phyloP scores from a whole-genome alignment of 805 yeast genomes.

The Danielia oregonensis region DNA sequence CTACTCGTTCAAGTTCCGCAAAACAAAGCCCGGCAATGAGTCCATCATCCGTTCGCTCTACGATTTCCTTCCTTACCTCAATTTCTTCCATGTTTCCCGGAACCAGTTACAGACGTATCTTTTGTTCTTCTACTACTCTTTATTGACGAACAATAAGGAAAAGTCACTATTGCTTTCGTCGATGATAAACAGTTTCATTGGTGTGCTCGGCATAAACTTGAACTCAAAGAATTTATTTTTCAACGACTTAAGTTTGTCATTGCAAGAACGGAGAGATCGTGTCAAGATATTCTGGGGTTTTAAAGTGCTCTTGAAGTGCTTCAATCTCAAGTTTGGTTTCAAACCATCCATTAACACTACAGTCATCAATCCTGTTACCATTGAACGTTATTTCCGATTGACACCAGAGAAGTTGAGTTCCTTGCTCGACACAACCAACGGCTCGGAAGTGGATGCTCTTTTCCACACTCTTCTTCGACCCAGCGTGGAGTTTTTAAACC shows the following conservation, averaged over 20 bases:
- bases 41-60: conserved; percentile 34
- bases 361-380: conserved; percentile 44
- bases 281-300: conserved; percentile 47
- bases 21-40: conserved; percentile 10
- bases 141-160: conserved; percentile 41
- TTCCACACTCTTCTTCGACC: conserved; percentile 37
- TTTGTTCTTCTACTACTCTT: conserved; percentile 45
- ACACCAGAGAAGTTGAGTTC: conserved; percentile 41
- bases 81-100: conserved; percentile 45
- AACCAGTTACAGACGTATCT: conserved; percentile 49
- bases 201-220: conserved; percentile 40
- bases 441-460: conserved; percentile 23
- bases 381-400: conserved; percentile 40
- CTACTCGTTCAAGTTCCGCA: conserved; percentile 14
- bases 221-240: conserved; percentile 40
- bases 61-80: conserved; percentile 45
- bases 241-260: conserved; percentile 42
- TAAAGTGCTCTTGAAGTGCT: conserved; percentile 39
- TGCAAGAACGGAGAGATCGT: conserved; percentile 34
- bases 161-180: conserved; percentile 36
- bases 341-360: conserved; percentile 45
- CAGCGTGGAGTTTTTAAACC: conserved; percentile 40
- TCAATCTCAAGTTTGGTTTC: conserved; percentile 41
- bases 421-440: conserved; percentile 21
- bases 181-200: conserved; percentile 40